Conservation (phyloP, 83 land plant genomes). For the Thuja plicata region DNA sequence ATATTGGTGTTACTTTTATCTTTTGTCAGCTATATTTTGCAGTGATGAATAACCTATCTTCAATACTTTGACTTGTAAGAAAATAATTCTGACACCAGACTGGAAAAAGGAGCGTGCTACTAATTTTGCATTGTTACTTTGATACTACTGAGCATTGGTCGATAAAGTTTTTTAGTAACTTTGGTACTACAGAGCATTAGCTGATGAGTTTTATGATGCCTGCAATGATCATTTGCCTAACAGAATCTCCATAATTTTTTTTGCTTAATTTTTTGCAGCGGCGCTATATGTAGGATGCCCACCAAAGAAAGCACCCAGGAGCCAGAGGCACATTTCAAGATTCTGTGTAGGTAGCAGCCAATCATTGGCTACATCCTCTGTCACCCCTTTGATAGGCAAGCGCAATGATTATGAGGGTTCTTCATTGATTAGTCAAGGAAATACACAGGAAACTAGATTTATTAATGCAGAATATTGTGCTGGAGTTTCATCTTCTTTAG, state of each 20-base stretch:
- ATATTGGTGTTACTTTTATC: background rate
- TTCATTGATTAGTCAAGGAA: slow-evolving; percentile 8
- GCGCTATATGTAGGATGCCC: slow-evolving; percentile 80
- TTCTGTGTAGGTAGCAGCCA: slow-evolving; percentile 34
- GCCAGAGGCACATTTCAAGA: slow-evolving; percentile 61
- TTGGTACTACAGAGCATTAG: background rate
- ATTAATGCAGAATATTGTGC: background rate
- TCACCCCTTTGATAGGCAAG: slow-evolving; percentile 1
- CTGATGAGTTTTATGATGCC: background rate
- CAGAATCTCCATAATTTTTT: background rate
- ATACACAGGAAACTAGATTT: slow-evolving; percentile 17
- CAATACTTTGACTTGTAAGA: background rate
- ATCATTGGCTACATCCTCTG: slow-evolving; percentile 7
- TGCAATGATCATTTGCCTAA: background rate
- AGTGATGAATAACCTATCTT: background rate
- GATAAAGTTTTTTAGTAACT: too few relatives aligned
- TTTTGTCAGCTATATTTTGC: slow-evolving; percentile 1
- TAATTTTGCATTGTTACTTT: background rate
- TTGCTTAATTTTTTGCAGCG: slow-evolving; percentile 41
- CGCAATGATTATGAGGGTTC: slow-evolving; percentile 7
- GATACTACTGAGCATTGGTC: background rate
- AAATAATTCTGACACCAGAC: background rate
- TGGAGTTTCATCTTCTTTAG: slow-evolving; percentile 11
- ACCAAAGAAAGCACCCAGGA: slow-evolving; percentile 65
- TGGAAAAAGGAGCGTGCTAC: background rate